phyloP scores from a whole-genome alignment of 2,329 filamentous ascomycete species.

The Aspergillus texensis region DNA sequence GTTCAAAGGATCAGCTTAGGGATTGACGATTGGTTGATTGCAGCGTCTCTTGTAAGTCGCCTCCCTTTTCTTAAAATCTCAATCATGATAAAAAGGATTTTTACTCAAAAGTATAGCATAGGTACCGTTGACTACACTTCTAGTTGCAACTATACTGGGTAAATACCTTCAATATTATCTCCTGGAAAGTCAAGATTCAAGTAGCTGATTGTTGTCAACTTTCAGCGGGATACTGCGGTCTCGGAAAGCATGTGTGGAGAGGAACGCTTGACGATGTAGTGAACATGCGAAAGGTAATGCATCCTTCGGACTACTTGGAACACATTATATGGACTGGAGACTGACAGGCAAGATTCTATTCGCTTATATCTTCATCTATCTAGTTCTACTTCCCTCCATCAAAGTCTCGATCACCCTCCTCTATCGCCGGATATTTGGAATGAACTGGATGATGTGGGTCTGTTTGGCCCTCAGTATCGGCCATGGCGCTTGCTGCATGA shows the following conservation, averaged over 20 bases:
- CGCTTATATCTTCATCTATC: background rate
- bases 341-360: background rate
- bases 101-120: background rate
- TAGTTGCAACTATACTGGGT: background rate
- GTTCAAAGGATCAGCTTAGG: background rate
- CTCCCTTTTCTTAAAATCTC: background rate
- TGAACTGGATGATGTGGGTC: background rate
- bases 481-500: background rate
- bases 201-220: background rate
- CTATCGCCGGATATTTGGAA: conserved; percentile 4
- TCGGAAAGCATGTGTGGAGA: background rate
- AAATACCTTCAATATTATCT: background rate
- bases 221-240: background rate
- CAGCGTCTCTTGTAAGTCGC: background rate
- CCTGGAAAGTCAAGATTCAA: no score
- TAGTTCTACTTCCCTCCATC: background rate
- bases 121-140: background rate
- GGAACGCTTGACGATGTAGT: background rate
- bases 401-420: conserved; percentile 3
- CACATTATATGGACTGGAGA: background rate
- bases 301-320: no score
- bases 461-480: background rate
- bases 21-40: background rate
- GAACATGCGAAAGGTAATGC: background rate
- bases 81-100: background rate